Percentiles rank a stretch among this genome's conserved stretches.
phyloP scores from a whole-genome alignment of 805 yeast genomes.

The Saccharomyces eubayanus region DNA sequence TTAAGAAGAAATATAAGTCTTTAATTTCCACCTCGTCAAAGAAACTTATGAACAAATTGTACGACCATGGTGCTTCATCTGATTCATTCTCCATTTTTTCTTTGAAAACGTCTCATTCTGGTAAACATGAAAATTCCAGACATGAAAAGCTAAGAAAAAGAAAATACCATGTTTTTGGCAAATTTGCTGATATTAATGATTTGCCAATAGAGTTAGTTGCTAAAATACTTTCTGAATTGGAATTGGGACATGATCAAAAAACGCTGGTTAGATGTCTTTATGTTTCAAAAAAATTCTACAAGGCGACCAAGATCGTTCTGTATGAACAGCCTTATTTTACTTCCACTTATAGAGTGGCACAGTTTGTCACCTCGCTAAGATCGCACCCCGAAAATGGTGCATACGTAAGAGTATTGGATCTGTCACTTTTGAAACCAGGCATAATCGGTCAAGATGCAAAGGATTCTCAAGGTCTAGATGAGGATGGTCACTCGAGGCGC shows the following conservation, averaged over 20 bases:
- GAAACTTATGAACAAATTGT: constrained; percentile 26
- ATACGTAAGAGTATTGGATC: constrained; percentile 48
- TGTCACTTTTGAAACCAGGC: constrained; percentile 43
- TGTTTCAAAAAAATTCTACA: constrained; percentile 44
- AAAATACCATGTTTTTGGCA: constrained; percentile 6
- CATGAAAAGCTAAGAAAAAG: constrained; percentile 2
- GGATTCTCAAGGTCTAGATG: constrained; percentile 3
- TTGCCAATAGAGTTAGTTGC: constrained; percentile 31
- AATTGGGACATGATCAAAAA: constrained; percentile 22
- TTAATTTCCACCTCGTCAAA: constrained; percentile 20
- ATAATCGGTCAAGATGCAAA: constrained; percentile 19
- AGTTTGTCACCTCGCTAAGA: constrained; percentile 62
- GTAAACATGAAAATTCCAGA: constrained; percentile 3
- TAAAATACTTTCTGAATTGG: constrained; percentile 16
- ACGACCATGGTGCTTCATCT: constrained; percentile 27
- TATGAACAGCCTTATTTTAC: constrained; percentile 49
- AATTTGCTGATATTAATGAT: constrained; percentile 18
- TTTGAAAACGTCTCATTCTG: constrained; percentile 16
- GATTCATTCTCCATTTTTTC: constrained; percentile 29
- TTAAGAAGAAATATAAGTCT: constrained; percentile 20
- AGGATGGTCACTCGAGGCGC: constrained; percentile 5
- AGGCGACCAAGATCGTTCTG: constrained; percentile 44
- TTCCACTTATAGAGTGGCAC: constrained; percentile 73
- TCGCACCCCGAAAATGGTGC: constrained; percentile 47
- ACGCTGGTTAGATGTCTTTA: constrained; percentile 41